phyloP scores from a whole-genome alignment of 2,329 filamentous ascomycete genomes.

The Cadophora luteo-olivacea region DNA sequence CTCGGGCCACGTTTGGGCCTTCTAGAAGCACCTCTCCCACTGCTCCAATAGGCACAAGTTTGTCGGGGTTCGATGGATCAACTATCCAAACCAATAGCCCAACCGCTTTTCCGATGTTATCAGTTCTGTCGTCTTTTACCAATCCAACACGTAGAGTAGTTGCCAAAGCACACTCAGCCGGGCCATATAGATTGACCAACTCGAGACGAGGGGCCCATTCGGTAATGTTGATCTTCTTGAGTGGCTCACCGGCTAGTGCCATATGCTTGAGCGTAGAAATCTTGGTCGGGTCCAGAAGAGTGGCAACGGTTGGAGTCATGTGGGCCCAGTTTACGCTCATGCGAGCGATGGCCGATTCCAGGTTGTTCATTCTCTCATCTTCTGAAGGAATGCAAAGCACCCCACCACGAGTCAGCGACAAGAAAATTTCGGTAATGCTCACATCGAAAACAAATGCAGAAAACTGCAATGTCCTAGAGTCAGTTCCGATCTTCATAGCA shows the following conservation, averaged over 20 bases:
- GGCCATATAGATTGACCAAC: slow-evolving; percentile 68
- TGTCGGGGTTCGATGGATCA: slow-evolving; percentile 47
- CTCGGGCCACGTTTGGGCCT: slow-evolving; percentile 47
- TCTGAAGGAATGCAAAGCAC: slow-evolving; percentile 37
- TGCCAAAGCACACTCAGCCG: slow-evolving; percentile 70
- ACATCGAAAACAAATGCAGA: slow-evolving; percentile 34
- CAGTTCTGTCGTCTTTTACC: slow-evolving; percentile 9
- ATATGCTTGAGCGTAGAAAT: slow-evolving; percentile 37
- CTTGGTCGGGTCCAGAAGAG: slow-evolving; percentile 45
- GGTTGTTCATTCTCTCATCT: slow-evolving; percentile 29
- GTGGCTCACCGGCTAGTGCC: slow-evolving; percentile 32
- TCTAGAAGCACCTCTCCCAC: slow-evolving; percentile 49
- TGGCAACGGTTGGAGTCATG: slow-evolving; percentile 35
- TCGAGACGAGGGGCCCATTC: slow-evolving; percentile 51
- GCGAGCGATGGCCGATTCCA: slow-evolving; percentile 26
- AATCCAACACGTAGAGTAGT: slow-evolving; percentile 37
- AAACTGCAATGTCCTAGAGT: slow-evolving; percentile 27
- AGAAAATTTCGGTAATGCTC: slow-evolving; percentile 32
- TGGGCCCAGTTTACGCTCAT: slow-evolving; percentile 30
- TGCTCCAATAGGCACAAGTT: slow-evolving; percentile 43
- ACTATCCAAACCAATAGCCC: slow-evolving; percentile 46
- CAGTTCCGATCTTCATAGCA: slow-evolving; percentile 15
- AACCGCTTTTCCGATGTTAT: slow-evolving; percentile 19
- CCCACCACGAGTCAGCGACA: slow-evolving; percentile 33
- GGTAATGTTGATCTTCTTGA: slow-evolving; percentile 8